A percentile compares a stretch with the other conserved stretches of the same genome.
These are phyloP conservation scores for Kitagawia praeruptora DNA, from an alignment of 129 eudicot species.

Conservation along the genomic window DNA sequence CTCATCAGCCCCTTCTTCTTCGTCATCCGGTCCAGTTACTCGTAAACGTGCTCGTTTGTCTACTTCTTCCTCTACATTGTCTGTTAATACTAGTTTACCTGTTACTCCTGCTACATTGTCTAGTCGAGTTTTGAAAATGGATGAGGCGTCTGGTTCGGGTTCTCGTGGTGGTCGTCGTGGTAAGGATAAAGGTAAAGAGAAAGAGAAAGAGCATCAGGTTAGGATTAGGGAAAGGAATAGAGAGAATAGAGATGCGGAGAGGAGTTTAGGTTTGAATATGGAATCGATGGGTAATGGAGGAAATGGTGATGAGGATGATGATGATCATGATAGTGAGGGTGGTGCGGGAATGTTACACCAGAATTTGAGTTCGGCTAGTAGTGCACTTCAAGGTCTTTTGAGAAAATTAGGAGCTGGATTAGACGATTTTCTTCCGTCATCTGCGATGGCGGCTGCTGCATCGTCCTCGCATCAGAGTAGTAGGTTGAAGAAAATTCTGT, in stretches of 20 bases:
- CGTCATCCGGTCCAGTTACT: slow-evolving; percentile 64
- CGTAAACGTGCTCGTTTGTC: slow-evolving; percentile 88
- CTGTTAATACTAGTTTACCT: neutral
- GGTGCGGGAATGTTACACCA: slow-evolving; percentile 81
- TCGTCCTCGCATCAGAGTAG: slow-evolving; percentile 93
- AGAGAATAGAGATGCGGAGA: slow-evolving; percentile 30
- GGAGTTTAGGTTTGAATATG: slow-evolving; percentile 48
- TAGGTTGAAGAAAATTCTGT: slow-evolving; percentile 74
- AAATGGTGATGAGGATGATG: slow-evolving; percentile 41
- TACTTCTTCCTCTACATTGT: slow-evolving; percentile 9
- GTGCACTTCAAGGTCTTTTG: slow-evolving; percentile 86
- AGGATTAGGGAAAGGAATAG: slow-evolving; percentile 52
- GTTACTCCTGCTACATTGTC: slow-evolving; percentile 24
- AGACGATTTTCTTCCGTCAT: slow-evolving; percentile 87
- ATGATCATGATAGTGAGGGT: slow-evolving; percentile 56
- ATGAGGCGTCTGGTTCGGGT: slow-evolving; percentile 68
- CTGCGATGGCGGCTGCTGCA: slow-evolving; percentile 82
- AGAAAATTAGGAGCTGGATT: slow-evolving; percentile 91
- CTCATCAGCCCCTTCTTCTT: slow-evolving; percentile 86
- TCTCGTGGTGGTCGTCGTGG: slow-evolving; percentile 63
- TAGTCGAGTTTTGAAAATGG: slow-evolving; percentile 52
- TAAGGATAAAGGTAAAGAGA: slow-evolving; percentile 67
- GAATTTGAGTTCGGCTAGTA: slow-evolving; percentile 78
- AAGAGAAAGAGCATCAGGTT: slow-evolving; percentile 49
- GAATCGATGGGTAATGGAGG: slow-evolving; percentile 33